Evolutionary conservation across 257 asterid species (phyloP), one percentile per base, ranked within the genome.

Genomic region (Nicotiana undulata): DNA sequence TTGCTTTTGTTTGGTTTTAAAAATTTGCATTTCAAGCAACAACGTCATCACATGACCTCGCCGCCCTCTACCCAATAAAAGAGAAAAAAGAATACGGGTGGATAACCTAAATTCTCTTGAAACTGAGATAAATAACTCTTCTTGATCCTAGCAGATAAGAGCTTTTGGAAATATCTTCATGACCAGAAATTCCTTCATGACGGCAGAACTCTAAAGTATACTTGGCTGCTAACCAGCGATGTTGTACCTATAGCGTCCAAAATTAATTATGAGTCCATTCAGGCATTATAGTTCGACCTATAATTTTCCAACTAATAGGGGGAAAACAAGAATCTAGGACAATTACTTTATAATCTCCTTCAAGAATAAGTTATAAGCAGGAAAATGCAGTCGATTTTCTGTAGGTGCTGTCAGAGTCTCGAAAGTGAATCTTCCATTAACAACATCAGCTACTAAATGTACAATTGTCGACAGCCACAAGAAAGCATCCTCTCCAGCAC

Each of bases 321-420:
- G 44, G 34, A 67, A 4, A 53, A 2, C 3, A 46, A 70, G 60
- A 16, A 46, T 60, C 46, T 3, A 9, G 32, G 5, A 22, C 82
- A 20, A 52, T 79, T 84, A 92, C 97, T 88, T 82, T 66, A 88
- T 88, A 46, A 89, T 93, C 85, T 95, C 99, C 86, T 85, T 92
- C 86, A 93, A 72, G 74, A 91, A 95, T 63, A 82, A 89, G 83
- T 92, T 94, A 58, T 92, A 90, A 56, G 97, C 94, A 8, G 99
- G 99, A 81, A 93, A 93, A 86, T 93, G 93, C 77, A 95, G 89
- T 31, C 90, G 93, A 75, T 88, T 85, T 26, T 82, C 92, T 0
- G 97, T 93, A 16, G 97, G 79, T 0, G 96, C 97, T 0, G 97
- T 92, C 75, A 95, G 88, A 61, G 97, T 87, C 85, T 95, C 99